These are phyloP conservation scores for Hypoxylon rickii DNA, from an alignment of 495 filamentous ascomycete genomes.

Conservation along the genomic window DNA sequence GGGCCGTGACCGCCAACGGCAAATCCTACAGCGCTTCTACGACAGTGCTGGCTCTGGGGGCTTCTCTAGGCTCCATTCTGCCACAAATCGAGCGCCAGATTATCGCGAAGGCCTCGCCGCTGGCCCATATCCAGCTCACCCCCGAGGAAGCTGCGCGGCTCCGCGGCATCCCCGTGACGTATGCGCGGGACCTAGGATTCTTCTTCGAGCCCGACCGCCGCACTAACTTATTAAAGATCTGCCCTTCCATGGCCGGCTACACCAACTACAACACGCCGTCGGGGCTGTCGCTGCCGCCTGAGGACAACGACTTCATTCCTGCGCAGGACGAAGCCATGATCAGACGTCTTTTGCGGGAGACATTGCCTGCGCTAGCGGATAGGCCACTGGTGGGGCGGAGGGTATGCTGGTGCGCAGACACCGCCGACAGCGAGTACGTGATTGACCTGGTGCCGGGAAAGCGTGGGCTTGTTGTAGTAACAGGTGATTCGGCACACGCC, in stretches of 20 bases:
- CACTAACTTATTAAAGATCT: conserved; percentile 59
- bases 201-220: conserved; percentile 63
- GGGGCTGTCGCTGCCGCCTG: conserved; percentile 37
- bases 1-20: conserved; percentile 12
- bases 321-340: conserved; percentile 52
- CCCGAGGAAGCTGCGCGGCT: conserved; percentile 54
- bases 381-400: conserved; percentile 52
- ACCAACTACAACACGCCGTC: conserved; percentile 44
- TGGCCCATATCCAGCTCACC: conserved; percentile 60
- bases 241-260: conserved; percentile 58
- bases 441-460: conserved; percentile 58
- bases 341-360: conserved; percentile 52
- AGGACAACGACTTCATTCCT: conserved; percentile 49
- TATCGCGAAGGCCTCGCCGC: conserved; percentile 55
- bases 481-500: conserved; percentile 58
- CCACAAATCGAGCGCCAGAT: conserved; percentile 42
- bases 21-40: conserved; percentile 14
- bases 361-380: conserved; percentile 54
- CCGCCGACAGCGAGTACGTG: conserved; percentile 58
- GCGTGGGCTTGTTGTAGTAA: conserved; percentile 49
- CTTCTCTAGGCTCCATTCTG: conserved; percentile 30
- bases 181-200: conserved; percentile 61
- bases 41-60: conserved; percentile 33
- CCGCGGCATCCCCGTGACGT: conserved; percentile 58
- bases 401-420: conserved; percentile 64